Evolutionary conservation across 2,329 filamentous ascomycete species (phyloP), one percentile per base, ranked within the genome.

Genomic region (Orbilia brochopaga): DNA sequence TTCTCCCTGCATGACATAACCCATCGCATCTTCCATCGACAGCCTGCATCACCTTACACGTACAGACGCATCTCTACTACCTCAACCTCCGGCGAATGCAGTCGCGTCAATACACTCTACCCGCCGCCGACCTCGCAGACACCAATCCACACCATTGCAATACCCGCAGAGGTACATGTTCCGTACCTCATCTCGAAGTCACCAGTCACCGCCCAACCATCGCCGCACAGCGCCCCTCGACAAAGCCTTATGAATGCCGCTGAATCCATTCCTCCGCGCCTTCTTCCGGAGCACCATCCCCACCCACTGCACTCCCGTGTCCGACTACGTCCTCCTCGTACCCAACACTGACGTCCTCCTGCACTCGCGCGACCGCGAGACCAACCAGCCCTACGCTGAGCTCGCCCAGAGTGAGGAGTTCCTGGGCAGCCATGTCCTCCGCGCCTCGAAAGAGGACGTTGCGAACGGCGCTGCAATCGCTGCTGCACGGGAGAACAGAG

Each of bases 231-330:
- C 46, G 21, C 35, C 24, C 82, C 83, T 85, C 84, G 83, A 85
- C 46, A 32, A 32, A 72, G 50, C 82, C 82, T 83, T 82, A 83
- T 89, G 89, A 87, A 96, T 96, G 92, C 92, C 92, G 88, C 91
- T 94, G 83, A 99, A 99, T 83, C 94, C 94, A 80, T 97, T 97
- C 83, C 86, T 99, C 81, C 89, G 90, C 84, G 92, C 93, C 85
- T 97, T 99, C 87, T 97, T 97, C 86, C 92, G 91, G 84, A 97
- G 92, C 86, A 88, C 91, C 80, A 86, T 97, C 79, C 89, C 90
- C 77, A 84, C 89, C 78, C 93, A 97, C 87, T 97, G 94, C 84
- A 87, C 88, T 74, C 92, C 94, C 62, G 86, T 92, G 75, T 90
- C 94, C 80, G 91, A 96, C 80, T 91, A 97, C 85, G 87, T 99